Percentiles rank a stretch among this genome's conserved stretches.
These are phyloP conservation scores for Lizonia empirigonia DNA, from an alignment of 2,329 filamentous ascomycete genomes.

Conservation along the genomic window DNA sequence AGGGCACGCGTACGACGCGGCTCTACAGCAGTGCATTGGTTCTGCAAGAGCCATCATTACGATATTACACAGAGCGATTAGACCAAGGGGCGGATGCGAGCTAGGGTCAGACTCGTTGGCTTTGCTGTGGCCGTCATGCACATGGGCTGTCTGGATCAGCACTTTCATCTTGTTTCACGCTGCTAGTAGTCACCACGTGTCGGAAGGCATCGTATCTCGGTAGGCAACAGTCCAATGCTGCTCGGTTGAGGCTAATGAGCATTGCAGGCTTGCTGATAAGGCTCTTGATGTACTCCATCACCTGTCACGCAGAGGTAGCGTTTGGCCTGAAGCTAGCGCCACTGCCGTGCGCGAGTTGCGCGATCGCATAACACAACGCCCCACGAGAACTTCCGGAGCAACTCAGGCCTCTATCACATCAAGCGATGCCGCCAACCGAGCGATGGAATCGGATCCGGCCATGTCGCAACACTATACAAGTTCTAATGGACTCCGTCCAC, in stretches of 20 bases:
- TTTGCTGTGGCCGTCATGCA: conserved; percentile 59
- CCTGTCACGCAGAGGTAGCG: conserved; percentile 32
- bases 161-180: conserved; percentile 59
- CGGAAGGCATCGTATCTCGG: conserved; percentile 48
- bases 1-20: conserved; percentile 54
- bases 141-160: conserved; percentile 61
- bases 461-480: conserved; percentile 2
- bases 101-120: conserved; percentile 34
- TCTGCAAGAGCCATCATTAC: conserved; percentile 57
- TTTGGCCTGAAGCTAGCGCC: conserved; percentile 40
- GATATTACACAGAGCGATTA: conserved; percentile 44
- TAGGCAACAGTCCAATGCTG: conserved; percentile 27
- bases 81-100: conserved; percentile 14
- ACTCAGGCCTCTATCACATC: not conserved
- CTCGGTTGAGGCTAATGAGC: not conserved
- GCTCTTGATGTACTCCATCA: conserved; percentile 34
- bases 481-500: conserved; percentile 1
- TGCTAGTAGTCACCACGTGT: conserved; percentile 54
- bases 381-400: not conserved
- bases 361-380: conserved; percentile 20
- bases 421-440: not conserved
- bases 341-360: conserved; percentile 34
- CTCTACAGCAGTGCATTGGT: conserved; percentile 59
- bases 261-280: conserved; percentile 30
- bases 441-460: not conserved